A percentile compares a stretch with the other conserved stretches of the same genome.
These are phyloP conservation scores for Ceratorhiza oryzae-sativae DNA, from an alignment of 1,284 basidiomycete species.

Conservation along the genomic window DNA sequence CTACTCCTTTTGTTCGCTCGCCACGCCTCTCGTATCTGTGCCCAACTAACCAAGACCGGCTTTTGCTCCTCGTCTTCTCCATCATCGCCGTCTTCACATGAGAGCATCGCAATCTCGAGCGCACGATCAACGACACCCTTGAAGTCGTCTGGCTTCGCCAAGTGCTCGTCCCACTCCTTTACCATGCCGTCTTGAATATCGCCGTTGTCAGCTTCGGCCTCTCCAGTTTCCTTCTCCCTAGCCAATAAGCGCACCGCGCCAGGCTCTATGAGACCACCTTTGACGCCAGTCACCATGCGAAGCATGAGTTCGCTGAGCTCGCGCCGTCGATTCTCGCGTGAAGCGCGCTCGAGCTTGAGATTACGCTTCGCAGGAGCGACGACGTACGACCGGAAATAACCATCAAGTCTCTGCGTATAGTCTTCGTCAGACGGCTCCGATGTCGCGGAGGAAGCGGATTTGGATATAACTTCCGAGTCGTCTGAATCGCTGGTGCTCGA, in stretches of 20 bases:
- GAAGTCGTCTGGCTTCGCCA: background rate
- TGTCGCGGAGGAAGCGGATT: background rate
- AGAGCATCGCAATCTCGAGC: conserved; percentile 44
- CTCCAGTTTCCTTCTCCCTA: conserved; percentile 50
- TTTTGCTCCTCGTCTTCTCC: conserved; percentile 49
- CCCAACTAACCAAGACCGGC: conserved; percentile 78
- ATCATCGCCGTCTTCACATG: conserved; percentile 45
- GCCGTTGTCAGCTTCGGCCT: conserved; percentile 40
- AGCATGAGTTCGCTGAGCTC: conserved; percentile 80
- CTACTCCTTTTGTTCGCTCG: background rate
- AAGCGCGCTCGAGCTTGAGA: conserved; percentile 60
- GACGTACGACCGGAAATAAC: conserved; percentile 76
- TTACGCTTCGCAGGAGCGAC: conserved; percentile 72
- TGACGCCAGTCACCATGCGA: conserved; percentile 73
- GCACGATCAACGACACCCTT: conserved; percentile 48
- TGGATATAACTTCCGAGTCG: no score
- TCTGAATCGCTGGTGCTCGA: background rate
- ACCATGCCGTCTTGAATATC: conserved; percentile 25
- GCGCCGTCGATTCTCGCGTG: conserved; percentile 66
- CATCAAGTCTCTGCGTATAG: conserved; percentile 43
- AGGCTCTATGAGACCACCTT: conserved; percentile 72
- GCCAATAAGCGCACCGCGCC: conserved; percentile 42
- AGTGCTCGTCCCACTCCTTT: background rate
- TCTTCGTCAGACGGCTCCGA: background rate
- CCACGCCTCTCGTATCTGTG: conserved; percentile 53